These are phyloP conservation scores for Phalaenopsis aphrodite DNA, from an alignment of 106 monocot species.

Conservation along the genomic window DNA sequence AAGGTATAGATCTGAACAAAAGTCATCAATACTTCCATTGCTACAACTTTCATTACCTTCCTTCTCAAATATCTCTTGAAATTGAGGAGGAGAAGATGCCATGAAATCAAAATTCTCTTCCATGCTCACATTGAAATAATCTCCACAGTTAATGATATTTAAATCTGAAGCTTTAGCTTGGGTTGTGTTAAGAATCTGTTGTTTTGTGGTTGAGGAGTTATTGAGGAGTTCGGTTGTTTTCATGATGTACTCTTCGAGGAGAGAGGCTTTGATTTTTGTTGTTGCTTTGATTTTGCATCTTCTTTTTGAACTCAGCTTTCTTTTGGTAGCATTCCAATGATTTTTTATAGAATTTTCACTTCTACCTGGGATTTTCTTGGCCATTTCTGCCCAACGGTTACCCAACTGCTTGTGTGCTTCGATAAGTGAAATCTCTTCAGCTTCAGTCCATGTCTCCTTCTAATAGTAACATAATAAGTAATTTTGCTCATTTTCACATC, in stretches of 20 bases:
- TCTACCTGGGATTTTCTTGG: constrained; percentile 46
- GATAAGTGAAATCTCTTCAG: constrained; percentile 52
- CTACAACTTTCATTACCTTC: not conserved
- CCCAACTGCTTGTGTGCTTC: constrained; percentile 49
- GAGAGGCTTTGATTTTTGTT: constrained; percentile 17
- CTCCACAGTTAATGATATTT: not conserved
- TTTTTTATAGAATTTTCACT: constrained; percentile 79
- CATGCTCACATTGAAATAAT: too few relatives aligned
- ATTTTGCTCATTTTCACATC: too few relatives aligned
- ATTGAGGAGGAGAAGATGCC: not conserved
- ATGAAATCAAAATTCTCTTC: too few relatives aligned
- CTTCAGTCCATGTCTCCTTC: constrained; percentile 70
- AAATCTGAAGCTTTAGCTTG: not conserved
- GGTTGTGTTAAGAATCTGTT: not conserved
- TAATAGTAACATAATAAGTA: not conserved
- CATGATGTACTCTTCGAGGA: constrained; percentile 49
- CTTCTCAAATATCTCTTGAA: not conserved
- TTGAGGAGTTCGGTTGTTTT: not conserved
- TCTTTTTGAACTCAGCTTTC: constrained; percentile 40
- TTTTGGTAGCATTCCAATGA: constrained; percentile 73
- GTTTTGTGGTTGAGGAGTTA: not conserved
- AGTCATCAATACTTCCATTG: not conserved
- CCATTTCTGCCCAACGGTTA: constrained; percentile 65
- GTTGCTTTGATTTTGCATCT: constrained; percentile 28
- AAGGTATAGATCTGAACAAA: not conserved